Evolutionary conservation across 176 grass and related monocot genomes (phyloP).

Genomic region (Rhynchospora breviuscula): DNA sequence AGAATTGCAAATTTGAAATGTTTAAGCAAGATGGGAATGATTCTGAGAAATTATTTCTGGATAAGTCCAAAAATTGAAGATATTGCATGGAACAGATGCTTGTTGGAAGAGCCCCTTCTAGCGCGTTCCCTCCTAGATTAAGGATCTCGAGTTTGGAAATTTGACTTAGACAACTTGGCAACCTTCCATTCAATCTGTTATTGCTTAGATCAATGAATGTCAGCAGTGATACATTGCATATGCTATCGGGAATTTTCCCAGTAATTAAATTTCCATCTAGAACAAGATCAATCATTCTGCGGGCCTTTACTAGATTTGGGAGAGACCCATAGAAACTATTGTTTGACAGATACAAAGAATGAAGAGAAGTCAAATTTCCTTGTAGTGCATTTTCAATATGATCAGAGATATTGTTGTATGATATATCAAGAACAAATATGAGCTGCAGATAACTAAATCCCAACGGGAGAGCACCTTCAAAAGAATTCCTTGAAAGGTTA

Average conservation of each 20-base stretch:
- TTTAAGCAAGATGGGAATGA: conserved; percentile 14
- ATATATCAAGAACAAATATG: conserved; percentile 23
- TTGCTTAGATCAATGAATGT: too few species aligned
- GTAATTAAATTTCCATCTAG: too few species aligned
- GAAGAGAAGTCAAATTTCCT: not conserved
- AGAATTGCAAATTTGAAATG: not conserved
- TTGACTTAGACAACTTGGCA: conserved; percentile 9
- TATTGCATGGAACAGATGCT: not conserved
- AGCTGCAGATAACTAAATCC: not conserved
- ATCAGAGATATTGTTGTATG: conserved; percentile 27
- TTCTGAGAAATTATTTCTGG: conserved; percentile 30
- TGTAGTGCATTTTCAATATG: not conserved
- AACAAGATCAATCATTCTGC: too few species aligned
- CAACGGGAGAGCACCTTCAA: not conserved
- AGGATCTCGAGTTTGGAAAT: too few species aligned
- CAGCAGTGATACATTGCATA: too few species aligned
- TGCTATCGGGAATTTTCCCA: too few species aligned
- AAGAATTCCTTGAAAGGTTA: conserved; percentile 11
- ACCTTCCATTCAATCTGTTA: not conserved
- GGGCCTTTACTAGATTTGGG: not conserved
- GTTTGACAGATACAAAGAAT: conserved; percentile 5
- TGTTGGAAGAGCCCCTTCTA: conserved; percentile 13
- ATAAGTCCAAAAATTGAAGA: conserved; percentile 30
- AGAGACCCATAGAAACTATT: conserved; percentile 25
- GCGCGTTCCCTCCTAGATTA: too few species aligned